Evolutionary conservation across 768 basidiomycete species (phyloP).

Genomic region (Podaxis carcinomalis): DNA sequence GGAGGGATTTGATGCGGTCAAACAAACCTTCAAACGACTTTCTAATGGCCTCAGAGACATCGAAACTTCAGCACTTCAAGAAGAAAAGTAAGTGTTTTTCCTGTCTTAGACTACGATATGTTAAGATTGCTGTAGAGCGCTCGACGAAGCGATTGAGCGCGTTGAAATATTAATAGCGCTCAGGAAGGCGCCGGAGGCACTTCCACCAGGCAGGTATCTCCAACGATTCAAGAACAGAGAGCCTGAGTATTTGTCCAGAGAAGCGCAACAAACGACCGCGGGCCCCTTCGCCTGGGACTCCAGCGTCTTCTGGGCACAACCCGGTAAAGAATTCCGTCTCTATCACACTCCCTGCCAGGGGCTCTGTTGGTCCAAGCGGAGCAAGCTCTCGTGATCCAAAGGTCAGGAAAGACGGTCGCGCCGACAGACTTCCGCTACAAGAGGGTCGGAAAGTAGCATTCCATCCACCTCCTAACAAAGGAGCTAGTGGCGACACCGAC

Average conservation of each 20-base stretch:
- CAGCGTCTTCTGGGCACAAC: constrained; percentile 33
- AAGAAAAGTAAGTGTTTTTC: constrained; percentile 49
- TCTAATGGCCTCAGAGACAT: constrained; percentile 60
- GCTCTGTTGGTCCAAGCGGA: constrained; percentile 48
- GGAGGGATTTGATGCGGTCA: constrained; percentile 64
- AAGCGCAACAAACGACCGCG: constrained; percentile 78
- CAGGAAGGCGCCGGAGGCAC: constrained; percentile 62
- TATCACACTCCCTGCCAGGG: constrained; percentile 53
- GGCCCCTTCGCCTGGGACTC: constrained; percentile 63
- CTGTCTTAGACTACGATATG: neutral
- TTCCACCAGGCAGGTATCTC: constrained; percentile 45
- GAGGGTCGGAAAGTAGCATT: constrained; percentile 80
- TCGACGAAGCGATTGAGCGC: constrained; percentile 68
- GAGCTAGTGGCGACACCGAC: constrained; percentile 37
- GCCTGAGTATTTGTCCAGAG: constrained; percentile 32
- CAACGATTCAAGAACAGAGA: neutral
- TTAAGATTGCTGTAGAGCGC: constrained; percentile 43
- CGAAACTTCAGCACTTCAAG: constrained; percentile 50
- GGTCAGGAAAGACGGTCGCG: constrained; percentile 55
- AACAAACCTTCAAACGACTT: constrained; percentile 59
- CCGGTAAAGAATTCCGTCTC: constrained; percentile 37
- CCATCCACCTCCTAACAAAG: constrained; percentile 61
- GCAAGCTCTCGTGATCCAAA: constrained; percentile 65
- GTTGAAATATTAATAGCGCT: constrained; percentile 68
- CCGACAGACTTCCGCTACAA: constrained; percentile 63